A percentile compares a stretch with the other conserved stretches of the same genome.
These are phyloP conservation scores for Lentinula lateritia DNA, from an alignment of 768 basidiomycete genomes.

Conservation along the genomic window DNA sequence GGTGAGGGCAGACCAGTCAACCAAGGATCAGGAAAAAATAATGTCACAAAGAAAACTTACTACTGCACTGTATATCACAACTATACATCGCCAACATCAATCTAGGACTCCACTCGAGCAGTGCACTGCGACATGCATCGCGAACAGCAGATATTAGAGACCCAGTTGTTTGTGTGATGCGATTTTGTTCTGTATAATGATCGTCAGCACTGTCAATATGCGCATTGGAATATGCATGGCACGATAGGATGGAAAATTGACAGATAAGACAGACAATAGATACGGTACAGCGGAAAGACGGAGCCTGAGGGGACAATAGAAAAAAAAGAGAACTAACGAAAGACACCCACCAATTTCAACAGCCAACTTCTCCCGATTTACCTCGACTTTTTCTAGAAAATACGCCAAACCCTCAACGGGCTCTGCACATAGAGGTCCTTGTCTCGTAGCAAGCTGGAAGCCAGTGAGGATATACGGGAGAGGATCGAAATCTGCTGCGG, in stretches of 20 bases:
- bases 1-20: too few relatives aligned
- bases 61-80: slow-evolving; percentile 97
- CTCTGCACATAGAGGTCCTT: slow-evolving; percentile 93
- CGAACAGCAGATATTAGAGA: slow-evolving; percentile 84
- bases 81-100: slow-evolving; percentile 98
- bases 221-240: too few relatives aligned
- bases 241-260: too few relatives aligned
- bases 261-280: too few relatives aligned
- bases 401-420: slow-evolving; percentile 92
- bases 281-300: too few relatives aligned
- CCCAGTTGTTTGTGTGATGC: slow-evolving; percentile 81
- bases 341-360: slow-evolving; percentile 56
- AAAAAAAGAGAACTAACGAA: slow-evolving; percentile 9
- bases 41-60: slow-evolving; percentile 41
- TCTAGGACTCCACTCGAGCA: slow-evolving; percentile 96
- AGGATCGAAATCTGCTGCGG: slow-evolving; percentile 50
- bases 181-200: slow-evolving; percentile 56
- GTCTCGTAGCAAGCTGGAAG: slow-evolving; percentile 91
- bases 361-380: slow-evolving; percentile 53
- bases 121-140: slow-evolving; percentile 84
- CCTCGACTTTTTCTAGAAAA: slow-evolving; percentile 73
- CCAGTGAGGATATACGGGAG: slow-evolving; percentile 65
- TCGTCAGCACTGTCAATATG: too few relatives aligned
- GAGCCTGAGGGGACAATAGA: too few relatives aligned
- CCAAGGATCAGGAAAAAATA: neutral